A percentile compares a stretch with the other conserved stretches of the same genome.
Evolutionary conservation across 495 filamentous ascomycete genomes (phyloP).

Genomic region (Tuber magnatum): DNA sequence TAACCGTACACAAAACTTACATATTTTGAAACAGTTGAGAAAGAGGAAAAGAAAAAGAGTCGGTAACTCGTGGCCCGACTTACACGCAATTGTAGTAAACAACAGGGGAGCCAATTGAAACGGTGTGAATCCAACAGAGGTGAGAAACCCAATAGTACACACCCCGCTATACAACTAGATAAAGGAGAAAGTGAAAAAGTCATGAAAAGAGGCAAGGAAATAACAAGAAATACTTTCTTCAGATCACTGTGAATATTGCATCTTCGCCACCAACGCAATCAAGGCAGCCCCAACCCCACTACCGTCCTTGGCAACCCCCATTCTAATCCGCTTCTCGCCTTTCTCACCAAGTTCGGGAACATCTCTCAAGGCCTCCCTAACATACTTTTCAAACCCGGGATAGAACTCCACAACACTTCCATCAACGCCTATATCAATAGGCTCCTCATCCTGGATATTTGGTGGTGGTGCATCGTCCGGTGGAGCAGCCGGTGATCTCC

Average conservation of each 20-base stretch:
- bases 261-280: constrained; percentile 57
- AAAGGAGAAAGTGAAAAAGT: not conserved
- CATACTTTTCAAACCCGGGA: constrained; percentile 71
- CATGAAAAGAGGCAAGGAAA: not conserved
- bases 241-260: constrained; percentile 4
- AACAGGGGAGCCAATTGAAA: not conserved
- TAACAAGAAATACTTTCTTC: not conserved
- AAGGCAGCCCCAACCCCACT: constrained; percentile 85
- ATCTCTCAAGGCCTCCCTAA: constrained; percentile 65
- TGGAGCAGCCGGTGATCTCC: constrained; percentile 24
- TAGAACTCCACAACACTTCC: constrained; percentile 88
- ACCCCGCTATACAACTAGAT: not conserved
- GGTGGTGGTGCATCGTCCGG: constrained; percentile 38
- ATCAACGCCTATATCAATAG: constrained; percentile 84
- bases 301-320: constrained; percentile 91
- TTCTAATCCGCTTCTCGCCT: constrained; percentile 72
- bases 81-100: not conserved
- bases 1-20: not conserved
- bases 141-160: not conserved
- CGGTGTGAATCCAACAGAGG: not conserved
- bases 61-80: not conserved
- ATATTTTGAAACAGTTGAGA: not conserved
- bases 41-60: not conserved
- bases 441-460: constrained; percentile 42
- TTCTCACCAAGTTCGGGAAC: constrained; percentile 63